Conservation (phyloP, 1,284 basidiomycete genomes). For the Cutaneotrichosporon sp. region DNA sequence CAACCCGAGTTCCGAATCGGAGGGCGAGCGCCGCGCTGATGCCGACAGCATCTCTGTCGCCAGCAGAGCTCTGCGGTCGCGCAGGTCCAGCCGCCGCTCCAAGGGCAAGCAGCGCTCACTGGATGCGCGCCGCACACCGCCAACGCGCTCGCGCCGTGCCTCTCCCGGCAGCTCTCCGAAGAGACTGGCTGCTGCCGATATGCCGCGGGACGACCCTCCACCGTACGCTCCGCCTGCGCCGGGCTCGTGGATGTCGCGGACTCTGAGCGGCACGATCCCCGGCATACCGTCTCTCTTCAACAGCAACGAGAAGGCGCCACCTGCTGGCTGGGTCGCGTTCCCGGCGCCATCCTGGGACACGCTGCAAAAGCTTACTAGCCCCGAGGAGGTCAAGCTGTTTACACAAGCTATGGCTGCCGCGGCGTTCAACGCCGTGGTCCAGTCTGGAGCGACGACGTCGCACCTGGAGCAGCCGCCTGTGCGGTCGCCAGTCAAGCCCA, state of each 20-base stretch:
- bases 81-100: conserved; percentile 5
- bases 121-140: background rate
- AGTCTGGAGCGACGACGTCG: conserved; percentile 33
- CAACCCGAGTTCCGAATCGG: conserved; percentile 39
- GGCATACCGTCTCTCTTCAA: conserved; percentile 18
- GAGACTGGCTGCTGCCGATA: conserved; percentile 3
- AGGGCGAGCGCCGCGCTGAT: conserved; percentile 26
- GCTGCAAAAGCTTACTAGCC: conserved; percentile 36
- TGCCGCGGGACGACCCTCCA: conserved; percentile 31
- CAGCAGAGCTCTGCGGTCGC: conserved; percentile 12
- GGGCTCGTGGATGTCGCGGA: conserved; percentile 40
- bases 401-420: conserved; percentile 45
- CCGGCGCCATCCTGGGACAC: conserved; percentile 44
- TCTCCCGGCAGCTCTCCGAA: conserved; percentile 2
- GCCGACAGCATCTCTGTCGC: conserved; percentile 12
- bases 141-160: conserved; percentile 6
- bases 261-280: conserved; percentile 36
- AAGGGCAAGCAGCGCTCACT: conserved; percentile 9
- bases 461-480: conserved; percentile 6
- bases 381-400: conserved; percentile 43
- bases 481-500: conserved; percentile 9
- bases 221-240: conserved; percentile 33
- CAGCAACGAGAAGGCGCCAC: conserved; percentile 10
- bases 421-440: conserved; percentile 42
- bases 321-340: conserved; percentile 37